Evolutionary conservation across 495 filamentous ascomycete genomes (phyloP).

Genomic region (Trichoderma gamsii): DNA sequence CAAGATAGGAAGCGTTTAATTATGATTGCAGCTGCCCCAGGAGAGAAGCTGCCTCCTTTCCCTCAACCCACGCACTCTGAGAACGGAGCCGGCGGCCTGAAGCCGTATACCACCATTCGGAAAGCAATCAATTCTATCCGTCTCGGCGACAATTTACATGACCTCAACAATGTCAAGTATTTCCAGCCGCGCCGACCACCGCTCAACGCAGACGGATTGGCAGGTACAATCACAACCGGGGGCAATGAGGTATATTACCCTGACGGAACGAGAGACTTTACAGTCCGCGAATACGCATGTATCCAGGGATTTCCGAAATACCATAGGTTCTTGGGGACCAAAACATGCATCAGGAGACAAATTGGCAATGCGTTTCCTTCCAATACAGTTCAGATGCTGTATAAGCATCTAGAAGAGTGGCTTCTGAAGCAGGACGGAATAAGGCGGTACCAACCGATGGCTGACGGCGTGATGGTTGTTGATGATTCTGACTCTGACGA

Average conservation of each 20-base stretch:
- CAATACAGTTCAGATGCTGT: constrained; percentile 51
- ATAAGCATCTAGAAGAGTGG: constrained; percentile 49
- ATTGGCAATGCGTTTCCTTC: constrained; percentile 89
- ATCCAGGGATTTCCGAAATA: constrained; percentile 67
- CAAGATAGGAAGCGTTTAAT: constrained; percentile 53
- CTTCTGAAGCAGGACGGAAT: constrained; percentile 52
- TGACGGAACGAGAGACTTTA: constrained; percentile 59
- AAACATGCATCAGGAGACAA: constrained; percentile 52
- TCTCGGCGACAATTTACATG: constrained; percentile 30
- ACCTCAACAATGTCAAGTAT: constrained; percentile 22
- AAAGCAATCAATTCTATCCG: constrained; percentile 37
- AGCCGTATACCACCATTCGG: constrained; percentile 27
- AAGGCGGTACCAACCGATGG: neutral
- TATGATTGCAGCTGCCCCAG: constrained; percentile 73
- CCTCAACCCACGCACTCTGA: constrained; percentile 61
- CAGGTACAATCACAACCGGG: constrained; percentile 60
- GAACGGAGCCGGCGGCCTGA: constrained; percentile 34
- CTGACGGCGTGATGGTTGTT: neutral
- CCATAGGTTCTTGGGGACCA: constrained; percentile 50
- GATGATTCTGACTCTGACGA: neutral
- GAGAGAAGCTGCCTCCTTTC: constrained; percentile 65
- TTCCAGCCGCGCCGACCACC: constrained; percentile 25
- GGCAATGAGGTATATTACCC: constrained; percentile 70
- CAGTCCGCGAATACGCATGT: constrained; percentile 64
- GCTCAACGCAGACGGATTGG: constrained; percentile 37